phyloP scores from a whole-genome alignment of 257 asterid genomes.

The Phtheirospermum japonicum region DNA sequence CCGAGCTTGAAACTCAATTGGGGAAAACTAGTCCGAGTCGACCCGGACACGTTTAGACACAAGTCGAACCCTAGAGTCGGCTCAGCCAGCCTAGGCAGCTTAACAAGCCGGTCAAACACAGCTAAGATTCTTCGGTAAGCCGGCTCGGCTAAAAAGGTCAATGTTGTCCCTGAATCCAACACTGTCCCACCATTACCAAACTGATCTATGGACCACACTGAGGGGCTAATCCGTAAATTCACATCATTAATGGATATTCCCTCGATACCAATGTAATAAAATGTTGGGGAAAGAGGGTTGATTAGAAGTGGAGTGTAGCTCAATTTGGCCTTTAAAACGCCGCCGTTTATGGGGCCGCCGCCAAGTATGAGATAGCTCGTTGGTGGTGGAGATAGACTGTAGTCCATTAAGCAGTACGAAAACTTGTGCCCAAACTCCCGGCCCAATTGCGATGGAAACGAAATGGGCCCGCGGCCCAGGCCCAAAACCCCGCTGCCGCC shows the following conservation, averaged over 20 bases:
- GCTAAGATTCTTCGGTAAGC: slow-evolving; percentile 53
- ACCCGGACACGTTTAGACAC: slow-evolving; percentile 56
- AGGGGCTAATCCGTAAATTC: slow-evolving; percentile 66
- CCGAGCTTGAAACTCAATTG: slow-evolving; percentile 60
- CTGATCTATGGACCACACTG: slow-evolving; percentile 65
- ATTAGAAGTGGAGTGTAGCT: slow-evolving; percentile 60
- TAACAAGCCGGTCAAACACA: slow-evolving; percentile 47
- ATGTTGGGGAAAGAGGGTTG: slow-evolving; percentile 53
- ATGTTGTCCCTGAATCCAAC: slow-evolving; percentile 80
- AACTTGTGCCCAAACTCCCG: slow-evolving; percentile 58
- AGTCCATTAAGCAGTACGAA: slow-evolving; percentile 75
- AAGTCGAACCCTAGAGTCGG: slow-evolving; percentile 53
- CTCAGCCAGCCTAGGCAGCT: slow-evolving; percentile 37
- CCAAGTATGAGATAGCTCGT: slow-evolving; percentile 72
- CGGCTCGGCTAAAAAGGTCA: slow-evolving; percentile 53
- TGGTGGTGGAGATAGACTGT: slow-evolving; percentile 68
- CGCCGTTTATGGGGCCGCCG: slow-evolving; percentile 36
- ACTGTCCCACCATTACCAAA: slow-evolving; percentile 76
- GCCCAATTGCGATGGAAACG: slow-evolving; percentile 66
- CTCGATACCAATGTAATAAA: slow-evolving; percentile 64
- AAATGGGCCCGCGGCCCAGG: slow-evolving; percentile 78
- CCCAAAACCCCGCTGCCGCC: slow-evolving; percentile 65
- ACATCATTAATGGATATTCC: slow-evolving; percentile 32
- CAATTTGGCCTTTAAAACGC: slow-evolving; percentile 27
- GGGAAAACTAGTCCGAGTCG: slow-evolving; percentile 42